Conservation (phyloP, 2,329 filamentous ascomycete species). For the Eurotiales sp. region DNA sequence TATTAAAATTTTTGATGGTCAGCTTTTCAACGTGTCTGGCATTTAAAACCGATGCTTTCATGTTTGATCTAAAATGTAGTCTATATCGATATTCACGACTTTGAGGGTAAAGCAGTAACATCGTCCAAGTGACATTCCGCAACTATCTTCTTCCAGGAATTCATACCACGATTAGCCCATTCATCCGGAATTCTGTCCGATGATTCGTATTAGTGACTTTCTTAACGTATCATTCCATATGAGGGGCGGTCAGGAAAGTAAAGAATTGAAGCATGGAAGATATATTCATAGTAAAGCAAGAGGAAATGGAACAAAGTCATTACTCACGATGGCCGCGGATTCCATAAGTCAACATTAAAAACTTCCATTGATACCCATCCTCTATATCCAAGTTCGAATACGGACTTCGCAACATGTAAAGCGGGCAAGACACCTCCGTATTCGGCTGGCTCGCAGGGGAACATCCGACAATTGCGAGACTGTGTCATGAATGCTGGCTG, state of each 20-base stretch:
- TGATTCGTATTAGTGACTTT: not conserved
- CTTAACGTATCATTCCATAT: not conserved
- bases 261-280: no score
- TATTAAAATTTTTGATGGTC: no score
- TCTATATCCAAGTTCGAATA: conserved; percentile 16
- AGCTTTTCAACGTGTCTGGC: no score
- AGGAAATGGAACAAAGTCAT: not conserved
- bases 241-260: no score
- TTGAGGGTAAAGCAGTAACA: conserved; percentile 29
- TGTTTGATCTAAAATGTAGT: no score
- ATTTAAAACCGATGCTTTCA: no score
- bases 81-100: conserved; percentile 9
- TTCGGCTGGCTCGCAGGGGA: conserved; percentile 17
- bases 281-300: no score
- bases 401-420: conserved; percentile 17
- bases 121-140: not conserved
- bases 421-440: conserved; percentile 18
- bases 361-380: conserved; percentile 21
- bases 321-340: conserved; percentile 7
- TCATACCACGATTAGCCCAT: conserved; percentile 43
- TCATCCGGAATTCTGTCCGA: conserved; percentile 42
- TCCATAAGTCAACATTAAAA: conserved; percentile 16
- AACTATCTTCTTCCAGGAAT: not conserved
- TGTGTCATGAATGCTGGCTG: conserved; percentile 23
- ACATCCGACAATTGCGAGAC: conserved; percentile 22